These are phyloP conservation scores for Butyriboletus appendiculatus DNA, from an alignment of 1,284 basidiomycete genomes.

Conservation along the genomic window DNA sequence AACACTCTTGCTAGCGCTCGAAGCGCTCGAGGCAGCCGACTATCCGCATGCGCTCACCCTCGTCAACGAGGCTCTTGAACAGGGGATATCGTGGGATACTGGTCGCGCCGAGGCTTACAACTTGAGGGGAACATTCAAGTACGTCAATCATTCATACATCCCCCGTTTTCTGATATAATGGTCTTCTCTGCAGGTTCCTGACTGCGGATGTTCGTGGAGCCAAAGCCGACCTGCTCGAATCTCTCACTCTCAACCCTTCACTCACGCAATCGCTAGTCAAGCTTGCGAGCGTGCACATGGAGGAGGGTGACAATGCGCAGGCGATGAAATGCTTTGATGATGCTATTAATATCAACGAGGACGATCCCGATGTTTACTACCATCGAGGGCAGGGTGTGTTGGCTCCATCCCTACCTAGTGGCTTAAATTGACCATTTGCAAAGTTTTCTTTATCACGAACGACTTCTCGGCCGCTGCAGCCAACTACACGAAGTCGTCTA, in stretches of 20 bases:
- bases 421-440: conserved; percentile 3
- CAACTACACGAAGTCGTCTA: conserved; percentile 89
- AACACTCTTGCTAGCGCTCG: conserved; percentile 78
- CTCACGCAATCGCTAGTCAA: conserved; percentile 95
- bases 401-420: neutral
- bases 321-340: conserved; percentile 93
- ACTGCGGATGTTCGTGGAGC: conserved; percentile 86
- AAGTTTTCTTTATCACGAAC: conserved; percentile 95
- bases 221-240: conserved; percentile 82
- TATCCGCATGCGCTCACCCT: conserved; percentile 83
- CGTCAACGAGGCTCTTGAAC: conserved; percentile 85
- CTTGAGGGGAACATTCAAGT: conserved; percentile 95
- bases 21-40: conserved; percentile 87
- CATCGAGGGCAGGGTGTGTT: conserved; percentile 91
- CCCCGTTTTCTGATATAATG: neutral
- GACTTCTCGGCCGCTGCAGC: conserved; percentile 85
- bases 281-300: conserved; percentile 98
- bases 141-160: conserved; percentile 27
- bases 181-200: conserved; percentile 64
- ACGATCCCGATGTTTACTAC: conserved; percentile 98
- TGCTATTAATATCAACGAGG: conserved; percentile 81
- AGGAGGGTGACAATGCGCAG: conserved; percentile 78
- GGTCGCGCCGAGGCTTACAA: conserved; percentile 90
- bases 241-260: conserved; percentile 71
- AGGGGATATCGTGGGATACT: conserved; percentile 79